phyloP scores from a whole-genome alignment of 208 protist genomes.

The Phytomonas sp. region DNA sequence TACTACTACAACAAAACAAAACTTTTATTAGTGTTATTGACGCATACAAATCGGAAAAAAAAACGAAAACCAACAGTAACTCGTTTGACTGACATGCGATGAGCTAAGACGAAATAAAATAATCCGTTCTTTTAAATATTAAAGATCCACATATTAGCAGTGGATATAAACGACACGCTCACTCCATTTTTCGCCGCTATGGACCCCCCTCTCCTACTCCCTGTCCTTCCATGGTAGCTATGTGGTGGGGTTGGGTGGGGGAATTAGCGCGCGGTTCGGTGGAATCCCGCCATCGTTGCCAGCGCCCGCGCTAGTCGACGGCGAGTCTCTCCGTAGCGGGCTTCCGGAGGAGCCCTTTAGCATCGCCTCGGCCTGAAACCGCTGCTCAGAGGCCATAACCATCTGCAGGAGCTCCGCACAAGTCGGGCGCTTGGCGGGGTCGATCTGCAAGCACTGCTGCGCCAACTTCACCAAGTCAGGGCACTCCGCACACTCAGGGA shows the following conservation, averaged over 20 bases:
- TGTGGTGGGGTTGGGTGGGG: neutral
- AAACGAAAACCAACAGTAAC: neutral
- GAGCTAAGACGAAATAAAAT: neutral
- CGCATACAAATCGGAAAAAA: conserved; percentile 3
- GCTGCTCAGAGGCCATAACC: conserved; percentile 37
- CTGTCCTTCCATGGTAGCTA: neutral
- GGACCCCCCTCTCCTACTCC: neutral
- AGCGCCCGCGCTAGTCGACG: neutral
- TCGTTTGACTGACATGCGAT: neutral
- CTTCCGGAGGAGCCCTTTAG: conserved; percentile 16
- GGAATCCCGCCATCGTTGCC: neutral
- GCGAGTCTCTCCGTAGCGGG: conserved; percentile 18
- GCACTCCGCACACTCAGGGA: conserved; percentile 64
- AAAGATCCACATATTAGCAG: neutral
- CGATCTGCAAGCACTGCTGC: conserved; percentile 43
- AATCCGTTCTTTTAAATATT: neutral
- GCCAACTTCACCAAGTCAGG: conserved; percentile 61
- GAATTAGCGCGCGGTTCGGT: neutral
- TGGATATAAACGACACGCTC: neutral
- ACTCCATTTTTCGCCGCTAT: neutral
- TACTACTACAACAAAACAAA: neutral
- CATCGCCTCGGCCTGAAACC: conserved; percentile 26
- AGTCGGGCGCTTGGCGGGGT: conserved; percentile 46
- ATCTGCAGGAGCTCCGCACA: conserved; percentile 65
- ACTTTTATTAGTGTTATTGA: conserved; percentile 3